A percentile compares a stretch with the other conserved stretches of the same genome.
phyloP scores from a whole-genome alignment of 2,329 filamentous ascomycete species.

The Colletotrichum euphorbiae region DNA sequence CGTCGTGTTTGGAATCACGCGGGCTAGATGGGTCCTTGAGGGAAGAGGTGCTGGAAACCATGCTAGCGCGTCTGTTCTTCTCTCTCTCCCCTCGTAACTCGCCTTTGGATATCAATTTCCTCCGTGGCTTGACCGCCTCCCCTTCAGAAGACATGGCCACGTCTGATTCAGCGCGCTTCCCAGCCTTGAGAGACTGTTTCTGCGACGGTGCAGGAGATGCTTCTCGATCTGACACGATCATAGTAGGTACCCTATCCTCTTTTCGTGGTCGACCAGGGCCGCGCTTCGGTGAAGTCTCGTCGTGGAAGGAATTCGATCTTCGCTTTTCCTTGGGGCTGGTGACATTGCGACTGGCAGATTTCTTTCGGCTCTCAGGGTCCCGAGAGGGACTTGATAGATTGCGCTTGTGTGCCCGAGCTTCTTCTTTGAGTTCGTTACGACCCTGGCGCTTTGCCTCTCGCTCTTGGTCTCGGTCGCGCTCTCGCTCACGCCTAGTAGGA shows the following conservation, averaged over 20 bases:
- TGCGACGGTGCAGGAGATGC: conserved; percentile 59
- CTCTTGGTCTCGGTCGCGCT: conserved; percentile 54
- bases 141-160: conserved; percentile 65
- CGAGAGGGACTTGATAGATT: conserved; percentile 61
- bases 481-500: conserved; percentile 52
- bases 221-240: conserved; percentile 65
- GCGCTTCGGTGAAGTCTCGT: conserved; percentile 63
- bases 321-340: conserved; percentile 63
- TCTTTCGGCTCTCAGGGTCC: conserved; percentile 60
- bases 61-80: conserved; percentile 68
- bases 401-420: conserved; percentile 57
- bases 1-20: conserved; percentile 62
- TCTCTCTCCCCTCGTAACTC: conserved; percentile 71
- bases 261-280: conserved; percentile 66
- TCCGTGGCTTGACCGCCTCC: conserved; percentile 68
- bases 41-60: conserved; percentile 66
- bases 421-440: conserved; percentile 59
- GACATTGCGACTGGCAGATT: conserved; percentile 50
- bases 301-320: conserved; percentile 57
- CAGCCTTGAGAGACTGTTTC: conserved; percentile 59
- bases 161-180: conserved; percentile 67
- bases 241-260: conserved; percentile 62
- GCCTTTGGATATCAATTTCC: conserved; percentile 73
- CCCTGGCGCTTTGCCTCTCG: conserved; percentile 55
- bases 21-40: conserved; percentile 66